Evolutionary conservation across 225 moss, liverwort and hornwort genomes (phyloP), one percentile per base, ranked within the genome.

Genomic region (Neckera pumila): DNA sequence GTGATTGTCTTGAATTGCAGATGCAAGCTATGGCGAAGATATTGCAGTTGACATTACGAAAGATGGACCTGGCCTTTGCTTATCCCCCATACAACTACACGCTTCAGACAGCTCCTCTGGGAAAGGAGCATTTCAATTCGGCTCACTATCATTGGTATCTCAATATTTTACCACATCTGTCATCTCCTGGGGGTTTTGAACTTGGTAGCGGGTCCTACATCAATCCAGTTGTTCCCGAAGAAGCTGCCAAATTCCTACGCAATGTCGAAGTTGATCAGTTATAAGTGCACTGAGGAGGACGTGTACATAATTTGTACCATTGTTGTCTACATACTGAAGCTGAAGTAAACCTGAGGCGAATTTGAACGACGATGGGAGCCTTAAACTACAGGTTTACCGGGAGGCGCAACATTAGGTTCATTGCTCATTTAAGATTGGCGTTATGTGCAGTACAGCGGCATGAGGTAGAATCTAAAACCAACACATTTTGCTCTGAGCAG

Each of bases 111-210:
- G 95, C 93, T 43, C 97, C 95, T 47, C 74, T 96, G 62, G 92
- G 95, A 79, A 86, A 90, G 66, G 77, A 89, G 63, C 84, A 94
- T 83, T 47, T 86, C 42, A 86, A 94, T 59, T 89, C 89, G 21
- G 85, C 90, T 64, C 92, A 92, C 87, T 97, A 90, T 86, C 96
- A 95, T 84, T 96, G 97, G 96, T 94, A 91, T 69, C 93, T 97
- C 25, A 91, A 92, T 45, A 91, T 96, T 79, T 94, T 97, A 49
- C 97, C 97, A 36, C 95, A 97, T 86, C 90, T 96, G 25, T 43
- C 91, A 47, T 83, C 92, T 60, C 86, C 93, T 61, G 97, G 95
- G 11, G 97, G 96, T 15, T 97, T 97, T 66, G 96, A 96, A 85
- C 93, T 96, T 43, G 96, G 92, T 21, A 95, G 92, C 54, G 94